Base-by-base conservation (phyloP, 805 yeast species). In the Nakazawaea holstii region DNA sequence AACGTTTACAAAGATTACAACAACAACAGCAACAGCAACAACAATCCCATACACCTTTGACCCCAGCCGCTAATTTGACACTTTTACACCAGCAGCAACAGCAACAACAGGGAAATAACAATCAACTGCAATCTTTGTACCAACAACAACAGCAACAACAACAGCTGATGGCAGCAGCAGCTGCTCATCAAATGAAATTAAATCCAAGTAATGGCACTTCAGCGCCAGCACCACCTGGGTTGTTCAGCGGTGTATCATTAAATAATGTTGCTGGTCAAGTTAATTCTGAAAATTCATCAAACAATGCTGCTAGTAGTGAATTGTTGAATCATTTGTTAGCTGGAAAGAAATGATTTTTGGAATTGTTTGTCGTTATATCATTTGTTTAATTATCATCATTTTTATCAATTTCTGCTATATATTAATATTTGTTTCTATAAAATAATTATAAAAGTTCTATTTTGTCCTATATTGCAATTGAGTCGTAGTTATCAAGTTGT, bases 301-400 rank as follows among this genome's bases (percentile, higher is more conserved):
- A 42, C 46, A 27, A 52, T 51, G 46, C 55, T 15, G 59, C 61
- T 50, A 62, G 66, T 50, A 82, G 89, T 36, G 96, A 89, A 60
- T 73, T 90, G 58, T 73, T 90, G 56, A 87, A 81, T 49, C 97
- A 89, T 64, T 71, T 90, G 60, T 83, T 90, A 82, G 83, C 84
- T 56, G 95, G 95, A 28, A 87, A 84, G 60, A 78, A 69, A 55
- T 46, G 27, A 31, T 6, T 33, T n/a, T 4, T n/a, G 27, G 13
- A 20, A 9, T 20, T 37, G 13, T 17, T 40, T 40, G 43, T 29
- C 26, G 14, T 30, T 15, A 11, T 40, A 7, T 40, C 15, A 26
- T 20, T 20, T 20, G 24, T 20, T 20, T 20, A 20, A 4, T 30
- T 30, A 30, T 30, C 33, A 30, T 30, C n/a, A n/a, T n/a, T n/a